These are phyloP conservation scores for Protomyces arabidopsidicola DNA, from an alignment of 1,139 yeast genomes.

Conservation along the genomic window DNA sequence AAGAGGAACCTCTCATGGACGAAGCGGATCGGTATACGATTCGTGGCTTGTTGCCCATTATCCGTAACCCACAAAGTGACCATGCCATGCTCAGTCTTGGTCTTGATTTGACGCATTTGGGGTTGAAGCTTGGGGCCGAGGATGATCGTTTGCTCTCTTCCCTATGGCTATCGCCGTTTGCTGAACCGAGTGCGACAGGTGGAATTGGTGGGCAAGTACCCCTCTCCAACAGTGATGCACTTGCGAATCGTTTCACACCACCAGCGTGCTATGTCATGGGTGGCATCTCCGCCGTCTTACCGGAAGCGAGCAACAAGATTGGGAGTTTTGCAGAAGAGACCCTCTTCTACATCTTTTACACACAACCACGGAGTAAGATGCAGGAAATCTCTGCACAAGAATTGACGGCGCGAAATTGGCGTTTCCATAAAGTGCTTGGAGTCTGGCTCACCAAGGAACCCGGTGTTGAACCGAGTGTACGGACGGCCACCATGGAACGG, in stretches of 20 bases:
- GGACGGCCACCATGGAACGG: slow-evolving; percentile 79
- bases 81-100: slow-evolving; percentile 74
- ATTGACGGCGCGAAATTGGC: slow-evolving; percentile 82
- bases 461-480: slow-evolving; percentile 78
- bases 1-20: slow-evolving; percentile 16
- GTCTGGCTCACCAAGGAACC: slow-evolving; percentile 97
- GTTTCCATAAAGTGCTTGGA: slow-evolving; percentile 91
- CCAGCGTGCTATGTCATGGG: slow-evolving; percentile 57
- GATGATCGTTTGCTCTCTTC: slow-evolving; percentile 36
- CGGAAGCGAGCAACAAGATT: slow-evolving; percentile 63
- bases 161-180: slow-evolving; percentile 17
- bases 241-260: slow-evolving; percentile 70
- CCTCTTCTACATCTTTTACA: slow-evolving; percentile 84
- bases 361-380: slow-evolving; percentile 85
- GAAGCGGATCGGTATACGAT: slow-evolving; percentile 53
- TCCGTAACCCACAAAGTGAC: slow-evolving; percentile 64
- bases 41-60: slow-evolving; percentile 62
- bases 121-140: slow-evolving; percentile 52
- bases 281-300: slow-evolving; percentile 41
- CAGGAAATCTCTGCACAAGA: slow-evolving; percentile 95
- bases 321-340: slow-evolving; percentile 85
- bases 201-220: slow-evolving; percentile 35
- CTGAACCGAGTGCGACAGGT: slow-evolving; percentile 4
- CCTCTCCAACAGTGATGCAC: slow-evolving; percentile 82
- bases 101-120: slow-evolving; percentile 70